Conservation (phyloP, 2,329 filamentous ascomycete genomes). For the Uncinocarpus reesii region DNA sequence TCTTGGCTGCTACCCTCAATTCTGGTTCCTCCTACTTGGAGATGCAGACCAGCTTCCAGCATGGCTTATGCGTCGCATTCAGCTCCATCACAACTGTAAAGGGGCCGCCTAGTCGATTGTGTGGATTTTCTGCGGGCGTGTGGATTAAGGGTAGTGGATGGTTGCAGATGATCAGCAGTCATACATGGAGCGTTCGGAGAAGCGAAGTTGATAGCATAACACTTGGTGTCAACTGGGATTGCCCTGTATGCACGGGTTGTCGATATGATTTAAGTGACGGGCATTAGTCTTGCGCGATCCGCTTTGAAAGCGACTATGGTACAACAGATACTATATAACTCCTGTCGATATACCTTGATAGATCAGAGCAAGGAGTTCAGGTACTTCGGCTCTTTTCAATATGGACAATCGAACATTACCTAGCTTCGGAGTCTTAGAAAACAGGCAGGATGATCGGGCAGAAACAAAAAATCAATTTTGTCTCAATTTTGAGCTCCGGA, state of each 20-base stretch:
- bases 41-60: too few relatives aligned
- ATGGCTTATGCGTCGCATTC: background rate
- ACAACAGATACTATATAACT: constrained; percentile 50
- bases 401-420: constrained; percentile 44
- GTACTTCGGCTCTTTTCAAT: constrained; percentile 30
- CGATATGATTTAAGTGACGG: constrained; percentile 7
- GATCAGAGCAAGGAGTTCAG: constrained; percentile 47
- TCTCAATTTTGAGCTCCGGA: constrained; percentile 17
- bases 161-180: constrained; percentile 10
- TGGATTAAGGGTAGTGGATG: constrained; percentile 7
- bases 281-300: constrained; percentile 22
- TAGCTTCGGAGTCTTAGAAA: constrained; percentile 65
- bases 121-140: constrained; percentile 5
- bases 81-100: background rate
- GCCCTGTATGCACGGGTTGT: constrained; percentile 9
- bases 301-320: constrained; percentile 37
- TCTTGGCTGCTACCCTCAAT: background rate
- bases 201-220: constrained; percentile 10
- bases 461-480: constrained; percentile 30
- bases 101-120: constrained; percentile 3
- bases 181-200: constrained; percentile 3
- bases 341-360: constrained; percentile 61
- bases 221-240: constrained; percentile 10
- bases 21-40: background rate
- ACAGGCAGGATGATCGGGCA: constrained; percentile 39